Evolutionary conservation across 257 asterid species (phyloP).

Genomic region (Solanum paucissectum): DNA sequence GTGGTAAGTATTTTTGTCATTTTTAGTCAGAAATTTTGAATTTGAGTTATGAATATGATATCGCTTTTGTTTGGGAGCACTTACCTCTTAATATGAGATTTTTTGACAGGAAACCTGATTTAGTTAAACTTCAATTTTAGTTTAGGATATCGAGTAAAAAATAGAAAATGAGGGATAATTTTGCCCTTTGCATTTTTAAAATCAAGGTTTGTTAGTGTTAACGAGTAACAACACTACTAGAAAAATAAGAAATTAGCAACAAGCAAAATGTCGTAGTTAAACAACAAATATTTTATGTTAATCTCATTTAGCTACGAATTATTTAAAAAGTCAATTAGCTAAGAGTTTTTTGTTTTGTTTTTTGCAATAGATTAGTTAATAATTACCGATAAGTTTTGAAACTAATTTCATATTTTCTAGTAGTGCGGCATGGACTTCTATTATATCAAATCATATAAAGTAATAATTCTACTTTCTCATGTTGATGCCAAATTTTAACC

Average conservation of each 20-base stretch:
- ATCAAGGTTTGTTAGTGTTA: too few species aligned
- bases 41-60: background rate
- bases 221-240: too few species aligned
- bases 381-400: too few species aligned
- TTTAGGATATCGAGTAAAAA: background rate
- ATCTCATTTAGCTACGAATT: background rate
- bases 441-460: too few species aligned
- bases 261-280: too few species aligned
- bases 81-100: background rate
- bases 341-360: background rate
- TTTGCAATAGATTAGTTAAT: too few species aligned
- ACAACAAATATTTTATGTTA: too few species aligned
- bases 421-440: background rate
- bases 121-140: background rate
- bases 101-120: rapidly evolving
- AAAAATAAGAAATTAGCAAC: too few species aligned
- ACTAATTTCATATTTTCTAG: too few species aligned
- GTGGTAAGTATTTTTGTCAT: background rate
- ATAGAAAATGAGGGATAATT: too few species aligned
- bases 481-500: background rate
- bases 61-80: background rate
- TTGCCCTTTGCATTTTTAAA: too few species aligned
- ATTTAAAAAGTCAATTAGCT: background rate
- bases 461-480: background rate
- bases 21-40: background rate